These are phyloP conservation scores for Wallemia mellicola DNA, from an alignment of 1,284 basidiomycete species.

Conservation along the genomic window DNA sequence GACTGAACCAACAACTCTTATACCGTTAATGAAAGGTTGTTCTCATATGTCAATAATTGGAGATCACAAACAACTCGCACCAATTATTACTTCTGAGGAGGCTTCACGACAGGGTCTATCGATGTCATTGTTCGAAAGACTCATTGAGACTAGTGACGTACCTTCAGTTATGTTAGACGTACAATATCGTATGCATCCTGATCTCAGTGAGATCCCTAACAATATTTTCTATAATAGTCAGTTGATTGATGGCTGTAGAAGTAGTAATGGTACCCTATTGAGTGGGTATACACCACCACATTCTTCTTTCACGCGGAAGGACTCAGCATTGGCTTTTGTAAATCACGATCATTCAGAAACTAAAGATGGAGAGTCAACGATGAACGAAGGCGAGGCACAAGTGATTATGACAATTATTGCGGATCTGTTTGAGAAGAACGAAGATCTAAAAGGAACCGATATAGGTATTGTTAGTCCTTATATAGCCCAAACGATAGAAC, in stretches of 20 bases:
- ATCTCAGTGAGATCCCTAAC: conserved; percentile 57
- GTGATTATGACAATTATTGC: conserved; percentile 48
- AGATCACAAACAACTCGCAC: conserved; percentile 87
- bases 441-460: conserved; percentile 33
- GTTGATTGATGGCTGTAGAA: conserved; percentile 40
- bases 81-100: conserved; percentile 44
- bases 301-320: conserved; percentile 17
- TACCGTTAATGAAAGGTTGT: conserved; percentile 70
- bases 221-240: conserved; percentile 44
- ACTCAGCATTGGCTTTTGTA: conserved; percentile 30
- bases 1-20: conserved; percentile 58
- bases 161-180: conserved; percentile 66
- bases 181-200: conserved; percentile 85
- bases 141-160: conserved; percentile 44
- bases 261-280: conserved; percentile 24
- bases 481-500: conserved; percentile 35
- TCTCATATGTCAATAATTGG: conserved; percentile 65
- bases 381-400: conserved; percentile 41
- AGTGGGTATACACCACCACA: conserved; percentile 27
- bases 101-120: conserved; percentile 40
- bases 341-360: conserved; percentile 41
- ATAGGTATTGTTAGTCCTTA: conserved; percentile 75
- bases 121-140: conserved; percentile 57
- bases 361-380: conserved; percentile 30
- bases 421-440: conserved; percentile 40